Conservation (phyloP, 2,329 filamentous ascomycete genomes). For the Colletotrichum horii region DNA sequence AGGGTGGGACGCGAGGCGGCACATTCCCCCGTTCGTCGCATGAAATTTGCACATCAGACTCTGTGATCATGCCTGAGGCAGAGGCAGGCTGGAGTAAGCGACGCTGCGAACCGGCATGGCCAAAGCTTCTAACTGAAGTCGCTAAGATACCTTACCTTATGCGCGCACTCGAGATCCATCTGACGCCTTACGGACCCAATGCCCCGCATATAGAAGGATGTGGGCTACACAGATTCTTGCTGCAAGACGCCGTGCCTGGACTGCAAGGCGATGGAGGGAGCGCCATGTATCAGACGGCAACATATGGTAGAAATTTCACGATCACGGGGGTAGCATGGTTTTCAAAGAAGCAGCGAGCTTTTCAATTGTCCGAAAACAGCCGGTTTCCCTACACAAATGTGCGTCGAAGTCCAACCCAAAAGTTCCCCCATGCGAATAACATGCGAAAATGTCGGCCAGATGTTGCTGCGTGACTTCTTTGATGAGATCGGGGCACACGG, state of each 20-base stretch:
- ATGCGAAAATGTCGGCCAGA: slow-evolving; percentile 34
- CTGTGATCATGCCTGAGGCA: slow-evolving; percentile 4
- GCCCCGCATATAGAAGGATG: background rate
- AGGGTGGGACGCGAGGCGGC: background rate
- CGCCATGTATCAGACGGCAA: background rate
- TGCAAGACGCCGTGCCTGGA: background rate
- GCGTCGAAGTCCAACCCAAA: slow-evolving; percentile 22
- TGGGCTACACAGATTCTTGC: background rate
- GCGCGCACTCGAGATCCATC: background rate
- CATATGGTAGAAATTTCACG: background rate
- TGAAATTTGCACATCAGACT: background rate
- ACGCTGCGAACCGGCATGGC: background rate
- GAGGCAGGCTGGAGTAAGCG: background rate
- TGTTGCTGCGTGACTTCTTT: slow-evolving; percentile 34
- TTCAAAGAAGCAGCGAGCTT: slow-evolving; percentile 23
- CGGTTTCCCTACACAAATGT: slow-evolving; percentile 14
- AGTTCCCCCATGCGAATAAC: slow-evolving; percentile 32
- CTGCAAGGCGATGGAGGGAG: background rate
- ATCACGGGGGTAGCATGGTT: background rate
- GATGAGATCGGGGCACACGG: slow-evolving; percentile 33
- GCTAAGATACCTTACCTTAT: too few relatives aligned
- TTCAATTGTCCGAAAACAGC: slow-evolving; percentile 22
- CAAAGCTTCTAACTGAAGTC: background rate
- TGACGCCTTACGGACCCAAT: background rate
- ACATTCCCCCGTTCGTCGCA: slow-evolving; percentile 10